Conservation (phyloP, 495 filamentous ascomycete genomes). For the Lindgomyces ingoldianus region DNA sequence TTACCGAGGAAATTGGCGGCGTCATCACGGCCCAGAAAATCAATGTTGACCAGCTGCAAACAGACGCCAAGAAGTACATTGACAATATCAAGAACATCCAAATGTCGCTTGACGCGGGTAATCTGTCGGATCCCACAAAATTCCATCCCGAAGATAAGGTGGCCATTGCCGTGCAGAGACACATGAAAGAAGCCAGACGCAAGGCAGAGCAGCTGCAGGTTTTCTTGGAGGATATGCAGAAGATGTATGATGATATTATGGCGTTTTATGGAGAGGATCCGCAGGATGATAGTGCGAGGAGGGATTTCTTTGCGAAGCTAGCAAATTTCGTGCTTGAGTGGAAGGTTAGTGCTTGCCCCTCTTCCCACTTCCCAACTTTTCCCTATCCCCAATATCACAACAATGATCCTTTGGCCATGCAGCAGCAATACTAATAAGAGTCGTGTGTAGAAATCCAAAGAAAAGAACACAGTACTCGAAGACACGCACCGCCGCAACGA, state of each 20-base stretch:
- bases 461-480: constrained; percentile 86
- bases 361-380: too few relatives aligned
- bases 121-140: constrained; percentile 92
- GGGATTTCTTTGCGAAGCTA: constrained; percentile 95
- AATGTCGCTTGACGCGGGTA: constrained; percentile 85
- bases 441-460: constrained; percentile 87
- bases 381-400: too few relatives aligned
- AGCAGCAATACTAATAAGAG: too few relatives aligned
- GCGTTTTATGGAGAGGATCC: constrained; percentile 95
- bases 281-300: constrained; percentile 85
- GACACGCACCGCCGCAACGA: constrained; percentile 82
- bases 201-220: constrained; percentile 96
- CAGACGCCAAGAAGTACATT: constrained; percentile 91
- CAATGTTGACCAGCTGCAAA: constrained; percentile 87
- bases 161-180: constrained; percentile 83
- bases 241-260: constrained; percentile 93
- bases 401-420: too few relatives aligned
- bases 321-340: constrained; percentile 90
- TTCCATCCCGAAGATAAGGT: constrained; percentile 98
- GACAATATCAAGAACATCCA: constrained; percentile 94
- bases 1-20: constrained; percentile 79
- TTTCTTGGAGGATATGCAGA: constrained; percentile 89
- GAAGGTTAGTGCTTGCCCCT: constrained; percentile 58
- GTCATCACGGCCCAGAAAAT: constrained; percentile 86
- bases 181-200: constrained; percentile 92